Evolutionary conservation across 345 rosid species (phyloP).

Genomic region (Fremontodendron californicum): DNA sequence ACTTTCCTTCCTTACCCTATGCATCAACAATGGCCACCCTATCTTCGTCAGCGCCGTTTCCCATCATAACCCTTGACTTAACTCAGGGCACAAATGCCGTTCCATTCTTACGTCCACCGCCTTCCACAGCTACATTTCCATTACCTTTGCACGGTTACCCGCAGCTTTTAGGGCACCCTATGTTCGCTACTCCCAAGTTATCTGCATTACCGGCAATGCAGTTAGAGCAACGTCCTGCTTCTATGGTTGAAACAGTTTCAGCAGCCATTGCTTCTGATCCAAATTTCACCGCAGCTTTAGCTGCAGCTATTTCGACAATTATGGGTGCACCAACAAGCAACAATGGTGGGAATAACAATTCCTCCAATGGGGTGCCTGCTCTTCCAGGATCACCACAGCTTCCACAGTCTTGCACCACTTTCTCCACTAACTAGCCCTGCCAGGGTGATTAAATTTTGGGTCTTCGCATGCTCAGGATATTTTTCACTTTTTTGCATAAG

Average conservation of each 20-base stretch:
- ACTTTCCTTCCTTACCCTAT: slow-evolving; percentile 50
- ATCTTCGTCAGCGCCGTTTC: slow-evolving; percentile 79
- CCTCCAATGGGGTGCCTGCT: slow-evolving; percentile 25
- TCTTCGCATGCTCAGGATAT: background rate
- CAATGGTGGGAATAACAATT: slow-evolving; percentile 19
- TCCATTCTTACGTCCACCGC: slow-evolving; percentile 33
- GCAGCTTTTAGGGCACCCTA: slow-evolving; percentile 34
- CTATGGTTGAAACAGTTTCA: slow-evolving; percentile 62
- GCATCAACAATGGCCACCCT: slow-evolving; percentile 78
- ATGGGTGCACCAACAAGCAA: slow-evolving; percentile 36
- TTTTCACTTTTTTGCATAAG: background rate
- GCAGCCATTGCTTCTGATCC: slow-evolving; percentile 84
- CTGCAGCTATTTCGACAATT: slow-evolving; percentile 68
- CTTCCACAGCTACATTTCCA: slow-evolving; percentile 33
- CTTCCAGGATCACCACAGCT: slow-evolving; percentile 67
- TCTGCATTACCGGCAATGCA: slow-evolving; percentile 28
- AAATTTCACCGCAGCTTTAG: slow-evolving; percentile 71
- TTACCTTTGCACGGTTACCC: slow-evolving; percentile 42
- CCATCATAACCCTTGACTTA: slow-evolving; percentile 88
- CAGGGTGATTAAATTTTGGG: background rate
- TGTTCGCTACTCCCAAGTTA: slow-evolving; percentile 25
- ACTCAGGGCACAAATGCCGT: slow-evolving; percentile 49
- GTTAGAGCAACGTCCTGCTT: slow-evolving; percentile 42
- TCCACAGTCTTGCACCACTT: slow-evolving; percentile 93
- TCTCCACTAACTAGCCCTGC: slow-evolving; percentile 54